Evolutionary conservation across 2,329 filamentous ascomycete species (phyloP).

Genomic region (Aspergillus novofumigatus): DNA sequence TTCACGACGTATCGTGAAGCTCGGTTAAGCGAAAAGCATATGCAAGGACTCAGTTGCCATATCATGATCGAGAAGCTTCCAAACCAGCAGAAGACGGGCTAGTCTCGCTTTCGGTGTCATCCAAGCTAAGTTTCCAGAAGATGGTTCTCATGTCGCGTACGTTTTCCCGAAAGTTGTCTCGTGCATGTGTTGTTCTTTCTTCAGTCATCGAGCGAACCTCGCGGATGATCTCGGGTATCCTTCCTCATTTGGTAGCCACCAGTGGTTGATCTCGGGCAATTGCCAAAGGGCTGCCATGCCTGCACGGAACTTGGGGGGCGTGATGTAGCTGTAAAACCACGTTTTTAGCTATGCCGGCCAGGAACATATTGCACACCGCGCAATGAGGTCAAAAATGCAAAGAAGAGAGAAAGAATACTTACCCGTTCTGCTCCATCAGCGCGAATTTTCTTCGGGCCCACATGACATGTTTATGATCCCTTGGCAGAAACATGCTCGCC

Average conservation of each 20-base stretch:
- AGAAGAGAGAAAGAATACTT: slow-evolving; percentile 33
- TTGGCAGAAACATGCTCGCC: slow-evolving; percentile 73
- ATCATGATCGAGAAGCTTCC: background rate
- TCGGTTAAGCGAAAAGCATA: background rate
- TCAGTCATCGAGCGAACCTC: slow-evolving; percentile 77
- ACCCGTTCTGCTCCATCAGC: slow-evolving; percentile 74
- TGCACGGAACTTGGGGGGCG: slow-evolving; percentile 66
- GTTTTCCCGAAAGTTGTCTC: slow-evolving; percentile 55
- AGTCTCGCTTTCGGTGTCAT: slow-evolving; percentile 33
- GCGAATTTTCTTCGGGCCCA: slow-evolving; percentile 81
- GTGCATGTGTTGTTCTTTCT: slow-evolving; percentile 61
- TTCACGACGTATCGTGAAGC: background rate
- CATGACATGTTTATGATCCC: slow-evolving; percentile 65
- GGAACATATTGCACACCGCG: background rate
- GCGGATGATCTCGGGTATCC: slow-evolving; percentile 67
- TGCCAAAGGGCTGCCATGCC: slow-evolving; percentile 74
- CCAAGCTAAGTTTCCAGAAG: slow-evolving; percentile 61
- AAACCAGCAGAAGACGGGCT: slow-evolving; percentile 21
- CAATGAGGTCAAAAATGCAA: background rate
- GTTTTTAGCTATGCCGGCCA: background rate
- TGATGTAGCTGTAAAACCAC: slow-evolving; percentile 65
- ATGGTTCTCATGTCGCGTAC: slow-evolving; percentile 71
- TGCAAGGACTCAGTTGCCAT: background rate
- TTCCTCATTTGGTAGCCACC: slow-evolving; percentile 88
- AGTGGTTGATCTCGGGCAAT: slow-evolving; percentile 66